A percentile compares a stretch with the other conserved stretches of the same genome.
phyloP scores from a whole-genome alignment of 805 yeast genomes.

The Candida rishiriensis region DNA sequence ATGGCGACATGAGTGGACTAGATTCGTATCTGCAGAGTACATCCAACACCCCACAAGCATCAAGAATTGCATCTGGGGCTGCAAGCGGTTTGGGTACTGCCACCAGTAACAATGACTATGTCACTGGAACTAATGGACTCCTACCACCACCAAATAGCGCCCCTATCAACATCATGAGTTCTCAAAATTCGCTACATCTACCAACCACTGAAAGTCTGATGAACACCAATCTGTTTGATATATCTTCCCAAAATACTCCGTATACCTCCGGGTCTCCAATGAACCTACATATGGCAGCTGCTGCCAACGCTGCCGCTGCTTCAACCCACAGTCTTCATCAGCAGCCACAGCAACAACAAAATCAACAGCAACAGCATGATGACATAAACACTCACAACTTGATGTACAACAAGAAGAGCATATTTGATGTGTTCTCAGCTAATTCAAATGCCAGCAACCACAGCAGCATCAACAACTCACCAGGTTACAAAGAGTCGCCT shows the following conservation, averaged over 20 bases:
- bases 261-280: constrained; percentile 13
- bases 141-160: constrained; percentile 1
- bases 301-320: not conserved
- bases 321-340: not conserved
- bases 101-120: not conserved
- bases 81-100: not conserved
- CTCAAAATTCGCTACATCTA: constrained; percentile 6
- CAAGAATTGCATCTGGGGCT: constrained; percentile 1
- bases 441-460: constrained; percentile 13
- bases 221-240: constrained; percentile 7
- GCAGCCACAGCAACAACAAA: not conserved
- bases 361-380: too few species aligned
- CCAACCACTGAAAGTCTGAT: constrained; percentile 4
- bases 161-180: constrained; percentile 3
- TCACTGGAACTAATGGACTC: not conserved
- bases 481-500: constrained; percentile 13
- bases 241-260: constrained; percentile 14
- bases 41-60: constrained; percentile 3
- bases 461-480: constrained; percentile 18
- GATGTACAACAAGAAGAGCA: constrained; percentile 10
- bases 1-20: constrained; percentile 5
- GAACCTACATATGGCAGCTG: constrained; percentile 5
- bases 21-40: constrained; percentile 5
- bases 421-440: constrained; percentile 17
- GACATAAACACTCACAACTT: constrained; percentile 5